A percentile compares a stretch with the other conserved stretches of the same genome.
phyloP scores from a whole-genome alignment of 495 filamentous ascomycete genomes.

The Aspergillus olivimuriae region DNA sequence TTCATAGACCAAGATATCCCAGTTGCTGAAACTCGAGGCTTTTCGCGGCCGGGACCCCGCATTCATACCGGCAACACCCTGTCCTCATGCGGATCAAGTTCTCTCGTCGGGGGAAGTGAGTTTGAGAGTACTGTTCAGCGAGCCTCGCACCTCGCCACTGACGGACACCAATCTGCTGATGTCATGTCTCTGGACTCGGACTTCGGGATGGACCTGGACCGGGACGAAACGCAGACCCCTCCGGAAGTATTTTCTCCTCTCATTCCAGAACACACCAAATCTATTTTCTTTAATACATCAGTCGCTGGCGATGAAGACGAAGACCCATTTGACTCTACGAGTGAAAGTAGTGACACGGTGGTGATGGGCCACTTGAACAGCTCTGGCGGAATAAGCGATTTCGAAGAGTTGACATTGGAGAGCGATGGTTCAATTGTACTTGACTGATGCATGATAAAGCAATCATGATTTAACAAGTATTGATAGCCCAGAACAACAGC shows the following conservation, averaged over 20 bases:
- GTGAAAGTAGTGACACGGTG: slow-evolving; percentile 8
- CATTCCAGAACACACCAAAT: too few relatives aligned
- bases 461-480: neutral
- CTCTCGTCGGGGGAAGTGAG: slow-evolving; percentile 21
- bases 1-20: slow-evolving; percentile 38
- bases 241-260: too few relatives aligned
- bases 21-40: slow-evolving; percentile 30
- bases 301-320: slow-evolving; percentile 11
- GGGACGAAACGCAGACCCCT: too few relatives aligned
- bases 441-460: neutral
- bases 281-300: too few relatives aligned
- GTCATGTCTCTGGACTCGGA: slow-evolving; percentile 20
- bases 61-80: slow-evolving; percentile 34
- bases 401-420: slow-evolving; percentile 7
- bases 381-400: slow-evolving; percentile 1
- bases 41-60: slow-evolving; percentile 35
- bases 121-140: slow-evolving; percentile 25
- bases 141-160: slow-evolving; percentile 29
- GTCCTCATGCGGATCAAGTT: slow-evolving; percentile 17
- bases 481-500: neutral
- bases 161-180: slow-evolving; percentile 19
- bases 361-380: neutral
- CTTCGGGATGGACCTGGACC: slow-evolving; percentile 6
- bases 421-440: too few relatives aligned
- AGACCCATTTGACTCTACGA: slow-evolving; percentile 3